Evolutionary conservation across 2,329 filamentous ascomycete genomes (phyloP).

Genomic region (Fusarium foetens): DNA sequence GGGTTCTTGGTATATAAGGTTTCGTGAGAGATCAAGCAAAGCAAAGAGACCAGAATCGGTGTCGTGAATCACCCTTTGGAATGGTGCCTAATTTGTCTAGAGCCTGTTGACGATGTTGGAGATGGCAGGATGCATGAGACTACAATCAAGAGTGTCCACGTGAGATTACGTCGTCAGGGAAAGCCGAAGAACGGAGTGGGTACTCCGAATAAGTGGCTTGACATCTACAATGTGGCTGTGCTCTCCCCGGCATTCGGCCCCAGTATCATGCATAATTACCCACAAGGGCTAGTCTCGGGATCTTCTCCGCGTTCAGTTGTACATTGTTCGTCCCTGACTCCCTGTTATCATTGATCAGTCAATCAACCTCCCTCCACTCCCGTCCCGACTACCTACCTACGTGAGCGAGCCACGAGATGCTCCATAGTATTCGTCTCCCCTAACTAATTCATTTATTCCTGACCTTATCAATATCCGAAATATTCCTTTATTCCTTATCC

Average conservation of each 20-base stretch:
- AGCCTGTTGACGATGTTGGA: constrained; percentile 2
- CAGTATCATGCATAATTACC: constrained; percentile 16
- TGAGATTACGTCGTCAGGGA: constrained; percentile 42
- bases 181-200: constrained; percentile 6
- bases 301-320: constrained; percentile 33
- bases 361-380: constrained; percentile 12
- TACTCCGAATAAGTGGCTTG: not conserved
- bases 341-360: not conserved
- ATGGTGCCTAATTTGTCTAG: not conserved
- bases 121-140: constrained; percentile 32
- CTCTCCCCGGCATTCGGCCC: constrained; percentile 4
- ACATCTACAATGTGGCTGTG: not conserved
- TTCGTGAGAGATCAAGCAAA: not conserved
- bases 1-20: not conserved
- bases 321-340: not conserved
- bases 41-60: not conserved
- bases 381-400: not conserved
- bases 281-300: constrained; percentile 33
- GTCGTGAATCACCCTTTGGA: not conserved
- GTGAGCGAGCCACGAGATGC: constrained; percentile 26
- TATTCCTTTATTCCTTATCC: constrained; percentile 6
- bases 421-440: constrained; percentile 9
- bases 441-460: not conserved
- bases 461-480: constrained; percentile 6
- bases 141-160: constrained; percentile 35